Percentiles rank a stretch among this genome's conserved stretches.
Conservation (phyloP, 345 rosid species). For the Brassica cretica region DNA sequence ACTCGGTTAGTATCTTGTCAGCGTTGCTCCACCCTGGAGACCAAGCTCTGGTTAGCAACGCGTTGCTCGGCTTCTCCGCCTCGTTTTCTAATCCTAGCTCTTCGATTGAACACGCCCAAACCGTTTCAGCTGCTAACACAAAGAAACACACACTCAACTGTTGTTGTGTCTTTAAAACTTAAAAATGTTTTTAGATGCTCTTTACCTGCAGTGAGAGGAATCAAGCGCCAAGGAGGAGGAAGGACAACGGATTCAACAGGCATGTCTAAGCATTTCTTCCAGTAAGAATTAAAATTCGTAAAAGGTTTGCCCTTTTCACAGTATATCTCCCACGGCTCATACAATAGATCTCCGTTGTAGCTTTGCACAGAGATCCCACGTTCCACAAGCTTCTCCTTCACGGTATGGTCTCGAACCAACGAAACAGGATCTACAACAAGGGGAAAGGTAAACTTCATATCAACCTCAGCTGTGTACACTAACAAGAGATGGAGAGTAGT, state of each 20-base stretch:
- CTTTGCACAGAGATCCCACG: slow-evolving; percentile 83
- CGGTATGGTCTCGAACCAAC: slow-evolving; percentile 74
- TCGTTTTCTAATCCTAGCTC: slow-evolving; percentile 80
- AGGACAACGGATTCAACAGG: slow-evolving; percentile 59
- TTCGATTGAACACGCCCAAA: slow-evolving; percentile 64
- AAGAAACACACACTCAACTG: not conserved
- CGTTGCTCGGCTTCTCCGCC: slow-evolving; percentile 81
- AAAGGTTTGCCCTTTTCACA: slow-evolving; percentile 68
- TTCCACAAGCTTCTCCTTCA: slow-evolving; percentile 71
- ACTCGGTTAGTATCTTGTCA: slow-evolving; percentile 63
- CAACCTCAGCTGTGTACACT: not conserved
- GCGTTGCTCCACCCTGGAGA: slow-evolving; percentile 95
- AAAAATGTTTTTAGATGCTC: not conserved
- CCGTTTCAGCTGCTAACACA: slow-evolving; percentile 43
- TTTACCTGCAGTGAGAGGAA: slow-evolving; percentile 59
- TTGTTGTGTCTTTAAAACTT: not conserved
- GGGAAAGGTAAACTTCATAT: not conserved
- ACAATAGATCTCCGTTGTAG: slow-evolving; percentile 83
- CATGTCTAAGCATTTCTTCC: slow-evolving; percentile 76
- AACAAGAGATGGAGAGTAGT: not conserved
- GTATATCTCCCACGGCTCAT: slow-evolving; percentile 92
- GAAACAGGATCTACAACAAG: slow-evolving; percentile 66
- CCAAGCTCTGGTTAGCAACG: slow-evolving; percentile 86
- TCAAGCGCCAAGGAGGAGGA: slow-evolving; percentile 74
- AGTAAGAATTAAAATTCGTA: slow-evolving; percentile 63